Conservation (phyloP, 768 basidiomycete genomes). For the Tylopilus intermedius region DNA sequence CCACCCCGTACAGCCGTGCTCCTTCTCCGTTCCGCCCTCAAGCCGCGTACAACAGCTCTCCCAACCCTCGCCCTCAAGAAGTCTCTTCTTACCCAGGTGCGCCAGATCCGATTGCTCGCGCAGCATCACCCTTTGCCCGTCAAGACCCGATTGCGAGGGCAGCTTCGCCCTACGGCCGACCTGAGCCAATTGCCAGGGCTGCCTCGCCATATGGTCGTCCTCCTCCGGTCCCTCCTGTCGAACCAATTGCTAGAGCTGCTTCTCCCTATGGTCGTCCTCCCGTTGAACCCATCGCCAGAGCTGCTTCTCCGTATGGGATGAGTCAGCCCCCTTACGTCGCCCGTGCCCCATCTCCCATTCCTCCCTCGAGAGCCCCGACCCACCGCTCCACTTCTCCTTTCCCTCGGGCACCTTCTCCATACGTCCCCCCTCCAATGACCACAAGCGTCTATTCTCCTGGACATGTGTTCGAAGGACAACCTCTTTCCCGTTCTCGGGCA, state of each 20-base stretch:
- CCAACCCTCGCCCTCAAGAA: conserved; percentile 46
- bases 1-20: conserved; percentile 30
- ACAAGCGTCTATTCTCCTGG: conserved; percentile 49
- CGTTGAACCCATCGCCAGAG: conserved; percentile 39
- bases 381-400: conserved; percentile 30
- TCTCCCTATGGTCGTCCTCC: conserved; percentile 34
- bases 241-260: conserved; percentile 36
- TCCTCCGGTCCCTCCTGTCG: conserved; percentile 25
- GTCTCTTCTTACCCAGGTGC: conserved; percentile 38
- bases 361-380: conserved; percentile 17
- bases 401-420: conserved; percentile 29
- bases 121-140: conserved; percentile 35
- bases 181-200: conserved; percentile 29
- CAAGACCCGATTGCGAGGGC: not conserved
- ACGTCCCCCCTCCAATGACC: conserved; percentile 18
- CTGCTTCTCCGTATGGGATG: conserved; percentile 29
- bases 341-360: conserved; percentile 29
- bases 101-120: conserved; percentile 29
- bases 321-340: conserved; percentile 23
- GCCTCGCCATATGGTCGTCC: conserved; percentile 32
- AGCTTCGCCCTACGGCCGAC: conserved; percentile 31
- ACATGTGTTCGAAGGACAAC: conserved; percentile 53
- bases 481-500: conserved; percentile 41
- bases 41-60: conserved; percentile 37
- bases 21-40: conserved; percentile 31